Percentiles rank a stretch among this genome's conserved stretches.
Evolutionary conservation across 257 asterid genomes (phyloP).

Genomic region (Penstemon eatonii): DNA sequence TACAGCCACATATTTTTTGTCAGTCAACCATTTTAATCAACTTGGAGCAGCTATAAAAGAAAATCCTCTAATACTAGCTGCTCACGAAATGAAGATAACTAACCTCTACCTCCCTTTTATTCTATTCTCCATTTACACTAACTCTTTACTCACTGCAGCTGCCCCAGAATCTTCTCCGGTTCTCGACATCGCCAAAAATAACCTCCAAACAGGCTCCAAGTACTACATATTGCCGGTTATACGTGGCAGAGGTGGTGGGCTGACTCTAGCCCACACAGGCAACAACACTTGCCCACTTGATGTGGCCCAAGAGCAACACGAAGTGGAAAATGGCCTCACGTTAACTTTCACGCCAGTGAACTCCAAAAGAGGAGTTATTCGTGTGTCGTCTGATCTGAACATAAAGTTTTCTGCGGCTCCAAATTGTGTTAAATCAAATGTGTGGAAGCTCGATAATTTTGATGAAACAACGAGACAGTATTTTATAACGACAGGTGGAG

Average conservation of each 20-base stretch:
- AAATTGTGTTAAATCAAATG: constrained; percentile 39
- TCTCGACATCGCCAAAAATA: constrained; percentile 40
- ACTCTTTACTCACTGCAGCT: constrained; percentile 22
- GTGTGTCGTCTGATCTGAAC: constrained; percentile 48
- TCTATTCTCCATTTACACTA: constrained; percentile 13
- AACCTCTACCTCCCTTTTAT: constrained; percentile 1
- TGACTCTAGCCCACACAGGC: constrained; percentile 36
- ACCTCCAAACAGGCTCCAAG: constrained; percentile 32
- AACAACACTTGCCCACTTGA: constrained; percentile 45
- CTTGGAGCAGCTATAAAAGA: neutral
- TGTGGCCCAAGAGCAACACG: constrained; percentile 50
- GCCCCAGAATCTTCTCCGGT: constrained; percentile 35
- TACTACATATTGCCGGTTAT: constrained; percentile 52
- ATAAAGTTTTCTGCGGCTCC: constrained; percentile 42
- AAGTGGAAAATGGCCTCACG: constrained; percentile 45
- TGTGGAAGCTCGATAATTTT: constrained; percentile 39
- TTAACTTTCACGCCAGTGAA: constrained; percentile 42
- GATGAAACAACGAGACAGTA: constrained; percentile 32
- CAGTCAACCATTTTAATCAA: neutral
- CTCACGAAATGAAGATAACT: constrained; percentile 3
- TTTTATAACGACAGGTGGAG: constrained; percentile 45
- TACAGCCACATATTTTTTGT: neutral
- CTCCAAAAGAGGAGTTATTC: constrained; percentile 38
- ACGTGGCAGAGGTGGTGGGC: constrained; percentile 72
- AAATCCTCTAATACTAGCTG: neutral